These are phyloP conservation scores for Pisolithus marmoratus DNA, from an alignment of 768 basidiomycete genomes.

Conservation along the genomic window DNA sequence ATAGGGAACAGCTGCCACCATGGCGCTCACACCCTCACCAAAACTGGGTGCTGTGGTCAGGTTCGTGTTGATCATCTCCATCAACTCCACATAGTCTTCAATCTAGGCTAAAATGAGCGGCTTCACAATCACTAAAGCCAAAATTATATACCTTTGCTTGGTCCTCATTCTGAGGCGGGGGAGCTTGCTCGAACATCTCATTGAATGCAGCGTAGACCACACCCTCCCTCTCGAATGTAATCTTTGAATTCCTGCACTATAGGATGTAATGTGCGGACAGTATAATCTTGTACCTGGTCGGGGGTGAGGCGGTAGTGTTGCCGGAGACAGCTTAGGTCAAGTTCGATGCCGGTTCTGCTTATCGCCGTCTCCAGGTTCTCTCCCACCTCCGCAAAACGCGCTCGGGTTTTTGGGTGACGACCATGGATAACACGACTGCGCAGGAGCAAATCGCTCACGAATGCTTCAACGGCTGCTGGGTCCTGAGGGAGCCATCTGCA, in stretches of 20 bases:
- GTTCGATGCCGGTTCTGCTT: neutral
- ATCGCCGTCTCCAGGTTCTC: neutral
- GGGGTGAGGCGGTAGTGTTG: conserved; percentile 18
- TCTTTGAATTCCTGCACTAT: conserved; percentile 16
- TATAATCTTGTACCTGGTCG: conserved; percentile 7
- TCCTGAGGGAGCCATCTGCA: neutral
- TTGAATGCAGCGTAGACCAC: conserved; percentile 11
- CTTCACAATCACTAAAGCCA: neutral
- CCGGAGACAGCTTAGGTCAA: neutral
- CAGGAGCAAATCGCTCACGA: neutral
- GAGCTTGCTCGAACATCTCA: neutral
- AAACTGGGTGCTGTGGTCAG: neutral
- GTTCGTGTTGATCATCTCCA: neutral
- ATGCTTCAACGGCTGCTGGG: neutral
- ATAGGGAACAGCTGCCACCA: neutral
- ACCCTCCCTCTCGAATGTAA: conserved; percentile 16
- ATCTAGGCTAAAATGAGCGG: neutral
- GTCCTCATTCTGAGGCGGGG: neutral
- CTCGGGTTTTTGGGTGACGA: neutral
- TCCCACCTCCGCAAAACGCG: neutral
- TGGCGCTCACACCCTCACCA: neutral
- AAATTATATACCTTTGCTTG: neutral
- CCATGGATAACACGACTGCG: neutral
- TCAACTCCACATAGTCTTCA: conserved; percentile 1
- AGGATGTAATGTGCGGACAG: conserved; percentile 1